Evolutionary conservation across 73 alveolate genomes (phyloP).

Genomic region (Paramecium octaurelia): DNA sequence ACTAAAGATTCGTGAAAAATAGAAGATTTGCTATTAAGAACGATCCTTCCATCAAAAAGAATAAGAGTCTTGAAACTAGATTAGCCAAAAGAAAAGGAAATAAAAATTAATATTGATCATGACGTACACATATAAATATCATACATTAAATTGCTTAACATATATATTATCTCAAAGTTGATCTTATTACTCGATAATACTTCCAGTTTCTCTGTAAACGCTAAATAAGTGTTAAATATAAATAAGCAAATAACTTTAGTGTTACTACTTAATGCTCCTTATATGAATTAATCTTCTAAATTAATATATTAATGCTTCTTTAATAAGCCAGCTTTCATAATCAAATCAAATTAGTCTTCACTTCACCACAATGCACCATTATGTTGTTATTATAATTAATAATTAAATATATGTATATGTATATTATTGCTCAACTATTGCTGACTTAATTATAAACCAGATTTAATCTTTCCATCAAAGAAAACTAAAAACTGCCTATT

Average conservation of each 20-base stretch:
- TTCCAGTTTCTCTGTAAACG: not conserved
- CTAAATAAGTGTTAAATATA: not conserved
- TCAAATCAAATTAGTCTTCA: not conserved
- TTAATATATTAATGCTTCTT: not conserved
- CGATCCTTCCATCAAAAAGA: conserved; percentile 65
- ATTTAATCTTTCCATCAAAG: not conserved
- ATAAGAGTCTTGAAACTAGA: conserved; percentile 46
- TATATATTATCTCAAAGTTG: not conserved
- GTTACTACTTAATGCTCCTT: too few relatives aligned
- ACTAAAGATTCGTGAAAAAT: conserved; percentile 57
- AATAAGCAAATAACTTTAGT: not conserved
- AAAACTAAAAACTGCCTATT: not conserved
- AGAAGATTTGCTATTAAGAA: conserved; percentile 64
- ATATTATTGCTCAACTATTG: not conserved
- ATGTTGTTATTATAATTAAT: not conserved
- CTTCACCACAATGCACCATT: not conserved
- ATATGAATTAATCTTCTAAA: not conserved
- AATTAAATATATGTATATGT: not conserved
- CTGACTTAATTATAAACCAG: not conserved
- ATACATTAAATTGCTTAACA: not conserved
- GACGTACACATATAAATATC: not conserved
- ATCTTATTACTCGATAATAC: not conserved
- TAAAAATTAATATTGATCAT: not conserved
- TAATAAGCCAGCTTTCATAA: not conserved
- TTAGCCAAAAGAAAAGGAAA: conserved; percentile 26